A percentile compares a stretch with the other conserved stretches of the same genome.
phyloP scores from a whole-genome alignment of 169 alveolate genomes.

The Plasmodium coatneyi region DNA sequence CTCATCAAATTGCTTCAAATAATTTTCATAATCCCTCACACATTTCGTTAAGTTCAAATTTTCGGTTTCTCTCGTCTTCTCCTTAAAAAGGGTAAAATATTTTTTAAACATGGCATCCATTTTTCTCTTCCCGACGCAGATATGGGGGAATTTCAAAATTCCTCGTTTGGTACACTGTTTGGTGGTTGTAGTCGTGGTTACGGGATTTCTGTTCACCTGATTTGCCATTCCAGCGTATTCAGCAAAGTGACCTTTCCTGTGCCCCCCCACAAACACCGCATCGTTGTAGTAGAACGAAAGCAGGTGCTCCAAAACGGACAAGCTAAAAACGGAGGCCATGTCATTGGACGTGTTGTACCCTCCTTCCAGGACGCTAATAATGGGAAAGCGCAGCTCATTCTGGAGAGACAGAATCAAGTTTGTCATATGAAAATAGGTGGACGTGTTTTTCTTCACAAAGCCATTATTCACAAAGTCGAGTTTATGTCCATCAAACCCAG shows the following conservation, averaged over 20 bases:
- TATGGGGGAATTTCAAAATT: constrained; percentile 19
- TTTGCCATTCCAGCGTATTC: neutral
- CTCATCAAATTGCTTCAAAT: constrained; percentile 18
- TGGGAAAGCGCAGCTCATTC: constrained; percentile 86
- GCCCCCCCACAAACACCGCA: neutral
- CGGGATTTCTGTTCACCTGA: neutral
- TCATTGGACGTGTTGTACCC: constrained; percentile 97
- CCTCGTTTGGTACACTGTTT: neutral
- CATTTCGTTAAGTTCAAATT: constrained; percentile 47
- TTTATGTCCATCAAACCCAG: constrained; percentile 99
- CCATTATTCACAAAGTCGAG: constrained; percentile 94
- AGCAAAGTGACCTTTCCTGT: neutral
- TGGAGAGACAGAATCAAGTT: constrained; percentile 94
- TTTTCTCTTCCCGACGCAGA: constrained; percentile 42
- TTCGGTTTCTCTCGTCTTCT: constrained; percentile 61
- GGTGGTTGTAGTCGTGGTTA: neutral
- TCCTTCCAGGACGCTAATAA: constrained; percentile 98
- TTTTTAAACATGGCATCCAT: constrained; percentile 37
- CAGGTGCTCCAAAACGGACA: constrained; percentile 94
- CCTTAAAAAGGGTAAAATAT: constrained; percentile 58
- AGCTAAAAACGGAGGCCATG: constrained; percentile 94
- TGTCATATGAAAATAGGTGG: constrained; percentile 96
- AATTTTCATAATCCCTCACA: constrained; percentile 10
- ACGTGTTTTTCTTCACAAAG: constrained; percentile 90
- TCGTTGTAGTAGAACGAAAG: constrained; percentile 81